Conservation (phyloP, 306 rosid species). For the Ziziphus jujuba region DNA sequence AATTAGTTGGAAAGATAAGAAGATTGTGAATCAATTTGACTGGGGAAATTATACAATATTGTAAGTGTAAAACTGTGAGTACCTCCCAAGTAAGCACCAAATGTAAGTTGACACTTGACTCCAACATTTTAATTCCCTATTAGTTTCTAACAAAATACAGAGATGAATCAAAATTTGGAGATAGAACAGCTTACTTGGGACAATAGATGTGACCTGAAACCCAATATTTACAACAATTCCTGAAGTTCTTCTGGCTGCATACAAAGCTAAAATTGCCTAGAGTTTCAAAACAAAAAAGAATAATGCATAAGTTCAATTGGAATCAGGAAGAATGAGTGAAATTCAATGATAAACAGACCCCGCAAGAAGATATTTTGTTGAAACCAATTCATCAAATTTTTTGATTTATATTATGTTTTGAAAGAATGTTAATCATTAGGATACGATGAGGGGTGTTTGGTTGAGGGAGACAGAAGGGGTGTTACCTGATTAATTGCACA, state of each 20-base stretch:
- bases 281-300: conserved; percentile 35
- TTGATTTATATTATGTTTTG: too few relatives aligned
- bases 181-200: conserved; percentile 73
- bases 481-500: conserved; percentile 89
- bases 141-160: conserved; percentile 6
- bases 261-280: conserved; percentile 84
- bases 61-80: not conserved
- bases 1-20: not conserved
- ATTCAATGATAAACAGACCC: too few relatives aligned
- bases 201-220: conserved; percentile 83
- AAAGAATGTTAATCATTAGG: too few relatives aligned
- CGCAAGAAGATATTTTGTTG: too few relatives aligned
- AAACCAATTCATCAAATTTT: too few relatives aligned
- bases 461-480: too few relatives aligned
- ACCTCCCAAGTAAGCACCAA: not conserved
- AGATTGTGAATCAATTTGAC: not conserved
- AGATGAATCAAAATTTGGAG: conserved; percentile 1
- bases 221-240: conserved; percentile 94
- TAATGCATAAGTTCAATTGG: conserved; percentile 12
- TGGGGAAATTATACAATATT: not conserved
- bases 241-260: conserved; percentile 79
- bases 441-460: too few relatives aligned
- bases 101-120: not conserved
- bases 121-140: not conserved
- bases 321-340: not conserved